Base-by-base conservation (phyloP, 345 rosid genomes). In the Bretschneidera sinensis region DNA sequence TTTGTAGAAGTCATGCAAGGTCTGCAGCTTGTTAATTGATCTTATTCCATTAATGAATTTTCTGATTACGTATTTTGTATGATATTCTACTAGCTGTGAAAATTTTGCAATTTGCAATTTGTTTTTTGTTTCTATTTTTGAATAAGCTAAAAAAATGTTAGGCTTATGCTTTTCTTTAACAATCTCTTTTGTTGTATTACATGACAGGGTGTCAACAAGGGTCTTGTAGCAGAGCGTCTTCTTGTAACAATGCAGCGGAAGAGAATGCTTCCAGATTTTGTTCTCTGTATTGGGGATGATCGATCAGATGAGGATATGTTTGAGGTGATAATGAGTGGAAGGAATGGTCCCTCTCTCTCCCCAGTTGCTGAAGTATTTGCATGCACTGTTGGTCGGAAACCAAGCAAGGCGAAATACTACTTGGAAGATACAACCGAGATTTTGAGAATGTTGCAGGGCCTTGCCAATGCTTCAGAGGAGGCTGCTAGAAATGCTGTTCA, bases 301-400 rank as follows among this genome's bases (percentile, higher is more conserved):
- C 69, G 95, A 19, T 92, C 97, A 0, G 98, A 92, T 0, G 98
- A 92, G 67, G 98, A 92, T 78, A 92, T 92, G 98, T 92, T 92
- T 23, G 94, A 85, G 73, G 98, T 84, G 56, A 87, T 92, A 67
- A 83, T 60, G 77, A 73, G 73, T 17, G 91, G 94, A 7, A 77
- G 56, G 52, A 61, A 62, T 6, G 88, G 86, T n/a, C 76, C 83
- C 17, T 70, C 68, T 1, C 83, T 92, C 48, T 85, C 97, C 18
- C 97, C 97, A 0, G 85, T 87, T 9, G 95, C 97, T 0, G 95
- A 92, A 73, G 87, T 92, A 10, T 92, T 92, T 60, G 87, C 97
- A 17, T 92, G 98, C 76, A 87, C 97, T 0, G 98, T 89, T 17
- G 97, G 98, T 22, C 95, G 81, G 76, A 92, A 86, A 63, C 95